Evolutionary conservation across 805 yeast species (phyloP).

Genomic region (Yarrowia sp.): DNA sequence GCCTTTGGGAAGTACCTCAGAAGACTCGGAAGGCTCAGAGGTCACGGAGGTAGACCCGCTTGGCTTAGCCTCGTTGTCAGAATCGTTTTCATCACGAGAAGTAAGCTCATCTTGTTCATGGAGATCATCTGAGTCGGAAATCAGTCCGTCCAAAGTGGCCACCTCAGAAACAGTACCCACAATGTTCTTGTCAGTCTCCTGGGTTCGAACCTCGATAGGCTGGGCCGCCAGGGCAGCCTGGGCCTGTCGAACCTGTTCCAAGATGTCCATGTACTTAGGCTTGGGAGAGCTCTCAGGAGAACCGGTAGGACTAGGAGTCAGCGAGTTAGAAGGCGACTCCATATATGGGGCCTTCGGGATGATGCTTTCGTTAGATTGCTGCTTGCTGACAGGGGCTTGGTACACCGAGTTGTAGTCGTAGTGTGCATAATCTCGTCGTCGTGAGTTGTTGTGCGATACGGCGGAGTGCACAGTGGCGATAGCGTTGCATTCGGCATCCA

Average conservation of each 20-base stretch:
- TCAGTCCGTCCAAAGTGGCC: neutral
- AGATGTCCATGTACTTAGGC: slow-evolving; percentile 19
- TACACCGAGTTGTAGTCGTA: slow-evolving; percentile 35
- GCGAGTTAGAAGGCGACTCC: slow-evolving; percentile 21
- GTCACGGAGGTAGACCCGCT: neutral
- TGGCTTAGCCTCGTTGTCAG: neutral
- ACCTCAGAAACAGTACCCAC: slow-evolving; percentile 13
- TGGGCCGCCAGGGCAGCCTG: slow-evolving; percentile 22
- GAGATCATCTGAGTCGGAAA: neutral
- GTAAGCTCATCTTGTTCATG: neutral
- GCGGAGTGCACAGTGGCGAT: slow-evolving; percentile 42
- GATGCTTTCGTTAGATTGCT: slow-evolving; percentile 1
- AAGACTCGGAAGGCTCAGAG: neutral
- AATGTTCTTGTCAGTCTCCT: slow-evolving; percentile 9
- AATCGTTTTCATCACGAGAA: neutral
- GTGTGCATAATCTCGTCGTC: slow-evolving; percentile 30
- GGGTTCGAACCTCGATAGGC: slow-evolving; percentile 16
- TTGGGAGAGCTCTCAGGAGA: slow-evolving; percentile 18
- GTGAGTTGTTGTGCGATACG: slow-evolving; percentile 64
- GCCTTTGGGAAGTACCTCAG: neutral
- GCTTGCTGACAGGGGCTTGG: slow-evolving; percentile 21
- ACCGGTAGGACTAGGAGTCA: slow-evolving; percentile 5
- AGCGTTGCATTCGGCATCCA: slow-evolving; percentile 37
- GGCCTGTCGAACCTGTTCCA: slow-evolving; percentile 23
- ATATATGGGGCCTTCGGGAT: slow-evolving; percentile 20